Percentiles rank a stretch among this genome's conserved stretches.
Evolutionary conservation across 1,284 basidiomycete species (phyloP).

Genomic region (Pterulicium gracile): DNA sequence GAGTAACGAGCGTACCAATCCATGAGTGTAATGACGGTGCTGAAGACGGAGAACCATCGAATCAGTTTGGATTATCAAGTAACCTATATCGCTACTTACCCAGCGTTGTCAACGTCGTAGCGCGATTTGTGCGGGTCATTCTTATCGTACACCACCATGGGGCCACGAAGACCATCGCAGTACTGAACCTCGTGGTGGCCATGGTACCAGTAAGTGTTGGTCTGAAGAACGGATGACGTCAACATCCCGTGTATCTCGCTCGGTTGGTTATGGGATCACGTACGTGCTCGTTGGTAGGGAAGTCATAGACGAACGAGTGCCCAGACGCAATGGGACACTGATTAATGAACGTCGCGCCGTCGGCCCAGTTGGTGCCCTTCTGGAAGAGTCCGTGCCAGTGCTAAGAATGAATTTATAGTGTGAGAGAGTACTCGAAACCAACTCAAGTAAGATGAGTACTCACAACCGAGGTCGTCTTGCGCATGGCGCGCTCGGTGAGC

Average conservation of each 20-base stretch:
- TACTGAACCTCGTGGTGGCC: constrained; percentile 24
- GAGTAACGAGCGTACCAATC: constrained; percentile 28
- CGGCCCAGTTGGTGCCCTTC: constrained; percentile 22
- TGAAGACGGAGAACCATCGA: constrained; percentile 12
- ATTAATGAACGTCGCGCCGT: constrained; percentile 26
- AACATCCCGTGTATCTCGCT: background rate
- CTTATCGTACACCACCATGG: constrained; percentile 30
- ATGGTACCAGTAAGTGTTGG: constrained; percentile 13
- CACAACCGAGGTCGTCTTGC: constrained; percentile 23
- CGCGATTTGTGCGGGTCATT: constrained; percentile 24
- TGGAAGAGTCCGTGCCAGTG: constrained; percentile 29
- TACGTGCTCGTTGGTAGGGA: constrained; percentile 14
- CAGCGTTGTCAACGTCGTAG: constrained; percentile 33
- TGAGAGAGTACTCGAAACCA: background rate
- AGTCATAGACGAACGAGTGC: constrained; percentile 28
- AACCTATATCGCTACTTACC: background rate
- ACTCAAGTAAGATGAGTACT: constrained; percentile 7
- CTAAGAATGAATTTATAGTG: constrained; percentile 14
- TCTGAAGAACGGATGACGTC: background rate
- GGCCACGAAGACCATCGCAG: constrained; percentile 29
- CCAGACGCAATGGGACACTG: constrained; percentile 38
- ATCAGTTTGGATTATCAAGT: too few species aligned
- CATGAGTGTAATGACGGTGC: constrained; percentile 23
- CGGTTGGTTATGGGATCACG: too few species aligned
- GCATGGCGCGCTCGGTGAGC: constrained; percentile 22